These are phyloP conservation scores for Eimeria sp. DNA, from an alignment of 169 alveolate species.

Conservation along the genomic window DNA sequence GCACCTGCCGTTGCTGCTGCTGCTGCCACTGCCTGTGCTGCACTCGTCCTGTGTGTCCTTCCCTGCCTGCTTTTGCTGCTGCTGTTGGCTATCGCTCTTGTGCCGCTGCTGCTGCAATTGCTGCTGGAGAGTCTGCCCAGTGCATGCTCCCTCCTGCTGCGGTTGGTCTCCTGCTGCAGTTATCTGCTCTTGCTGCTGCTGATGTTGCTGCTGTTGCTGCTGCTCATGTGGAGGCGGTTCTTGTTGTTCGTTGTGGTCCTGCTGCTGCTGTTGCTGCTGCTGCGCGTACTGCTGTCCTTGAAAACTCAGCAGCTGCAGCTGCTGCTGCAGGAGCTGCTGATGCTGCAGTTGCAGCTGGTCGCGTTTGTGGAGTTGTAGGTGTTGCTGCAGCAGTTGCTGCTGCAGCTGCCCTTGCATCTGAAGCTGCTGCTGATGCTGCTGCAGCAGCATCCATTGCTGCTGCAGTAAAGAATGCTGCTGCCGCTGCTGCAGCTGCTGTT, in stretches of 20 bases:
- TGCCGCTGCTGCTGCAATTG: neutral
- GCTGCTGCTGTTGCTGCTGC: neutral
- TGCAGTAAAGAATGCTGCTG: conserved; percentile 8
- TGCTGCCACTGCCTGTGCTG: neutral
- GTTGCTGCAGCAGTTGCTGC: conserved; percentile 23
- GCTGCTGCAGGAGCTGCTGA: conserved; percentile 16
- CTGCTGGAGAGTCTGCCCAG: neutral
- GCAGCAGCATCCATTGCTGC: conserved; percentile 19
- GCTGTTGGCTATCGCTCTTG: neutral
- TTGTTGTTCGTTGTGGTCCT: neutral
- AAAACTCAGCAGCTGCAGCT: neutral
- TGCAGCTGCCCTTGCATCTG: conserved; percentile 6
- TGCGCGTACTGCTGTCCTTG: conserved; percentile 12
- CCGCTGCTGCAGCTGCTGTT: conserved; percentile 26
- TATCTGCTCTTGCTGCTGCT: neutral
- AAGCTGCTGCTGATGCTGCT: conserved; percentile 55
- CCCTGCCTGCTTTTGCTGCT: neutral
- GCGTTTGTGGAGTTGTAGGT: neutral
- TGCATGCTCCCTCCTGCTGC: neutral
- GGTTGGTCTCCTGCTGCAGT: neutral
- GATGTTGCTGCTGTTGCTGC: conserved; percentile 26
- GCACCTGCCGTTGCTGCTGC: neutral
- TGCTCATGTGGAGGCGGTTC: neutral
- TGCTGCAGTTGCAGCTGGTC: conserved; percentile 5
- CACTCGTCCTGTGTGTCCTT: neutral